Percentiles rank a stretch among this genome's conserved stretches.
phyloP scores from a whole-genome alignment of 257 asterid species.

The Ilex aquifolium region DNA sequence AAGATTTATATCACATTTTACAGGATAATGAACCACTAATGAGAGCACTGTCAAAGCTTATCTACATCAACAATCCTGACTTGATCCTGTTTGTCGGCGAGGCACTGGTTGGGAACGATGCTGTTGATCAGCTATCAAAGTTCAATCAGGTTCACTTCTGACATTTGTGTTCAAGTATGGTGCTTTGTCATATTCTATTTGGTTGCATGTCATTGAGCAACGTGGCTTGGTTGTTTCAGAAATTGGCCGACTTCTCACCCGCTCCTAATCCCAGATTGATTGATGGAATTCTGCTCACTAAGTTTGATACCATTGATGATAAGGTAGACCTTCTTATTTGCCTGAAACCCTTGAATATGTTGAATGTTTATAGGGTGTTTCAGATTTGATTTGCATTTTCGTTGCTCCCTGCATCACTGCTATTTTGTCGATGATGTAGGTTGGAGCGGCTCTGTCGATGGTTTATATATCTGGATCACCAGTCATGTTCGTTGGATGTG shows the following conservation, averaged over 20 bases:
- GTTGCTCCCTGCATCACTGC: no score
- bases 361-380: no score
- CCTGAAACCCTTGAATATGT: no score
- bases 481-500: constrained; percentile 94
- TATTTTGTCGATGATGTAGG: constrained; percentile 28
- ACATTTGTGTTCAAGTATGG: not conserved
- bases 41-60: constrained; percentile 98
- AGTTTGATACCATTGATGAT: constrained; percentile 95
- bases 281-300: constrained; percentile 88
- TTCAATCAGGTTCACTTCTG: constrained; percentile 64
- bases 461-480: constrained; percentile 96
- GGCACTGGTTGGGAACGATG: constrained; percentile 97
- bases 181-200: no score
- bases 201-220: no score
- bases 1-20: not conserved
- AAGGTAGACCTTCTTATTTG: constrained; percentile 37
- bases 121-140: constrained; percentile 86
- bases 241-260: constrained; percentile 86
- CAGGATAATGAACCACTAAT: constrained; percentile 97
- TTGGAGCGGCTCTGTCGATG: constrained; percentile 97
- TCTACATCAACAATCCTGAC: constrained; percentile 77
- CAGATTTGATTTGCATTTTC: no score
- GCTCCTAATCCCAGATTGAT: constrained; percentile 77
- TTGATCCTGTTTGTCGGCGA: constrained; percentile 89
- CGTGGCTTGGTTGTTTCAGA: constrained; percentile 37